Conservation (phyloP, 441 rosid genomes). For the Melastoma candidum region DNA sequence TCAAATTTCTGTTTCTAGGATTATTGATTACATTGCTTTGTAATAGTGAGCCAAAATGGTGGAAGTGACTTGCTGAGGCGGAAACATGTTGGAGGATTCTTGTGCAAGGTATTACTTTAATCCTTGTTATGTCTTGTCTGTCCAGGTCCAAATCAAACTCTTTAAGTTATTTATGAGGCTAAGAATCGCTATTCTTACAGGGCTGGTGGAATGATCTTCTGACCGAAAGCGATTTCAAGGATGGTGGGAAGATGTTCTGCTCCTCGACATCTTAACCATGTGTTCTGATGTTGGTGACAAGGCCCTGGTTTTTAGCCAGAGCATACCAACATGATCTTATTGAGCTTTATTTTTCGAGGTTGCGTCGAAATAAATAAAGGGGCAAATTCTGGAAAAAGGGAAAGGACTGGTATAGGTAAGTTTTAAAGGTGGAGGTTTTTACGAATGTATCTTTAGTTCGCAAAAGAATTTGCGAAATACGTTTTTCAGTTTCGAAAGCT, state of each 20-base stretch:
- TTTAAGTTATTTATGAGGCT: not conserved
- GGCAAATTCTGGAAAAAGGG: constrained; percentile 96
- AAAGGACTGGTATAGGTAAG: constrained; percentile 98
- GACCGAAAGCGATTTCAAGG: constrained; percentile 58
- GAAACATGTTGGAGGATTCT: constrained; percentile 57
- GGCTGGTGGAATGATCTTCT: constrained; percentile 99
- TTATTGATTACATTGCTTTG: constrained; percentile 7
- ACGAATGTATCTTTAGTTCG: too few relatives aligned
- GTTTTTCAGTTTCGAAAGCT: too few relatives aligned
- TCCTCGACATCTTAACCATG: constrained; percentile 78
- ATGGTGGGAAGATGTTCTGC: constrained; percentile 97
- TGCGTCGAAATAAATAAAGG: constrained; percentile 54
- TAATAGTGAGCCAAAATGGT: constrained; percentile 56
- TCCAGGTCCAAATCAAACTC: not conserved
- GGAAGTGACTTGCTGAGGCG: constrained; percentile 38
- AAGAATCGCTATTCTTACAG: constrained; percentile 24
- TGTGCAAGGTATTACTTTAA: constrained; percentile 48
- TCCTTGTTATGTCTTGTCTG: not conserved
- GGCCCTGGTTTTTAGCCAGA: constrained; percentile 96
- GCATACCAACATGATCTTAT: constrained; percentile 98
- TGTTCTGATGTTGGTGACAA: constrained; percentile 79
- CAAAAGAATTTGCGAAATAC: too few relatives aligned
- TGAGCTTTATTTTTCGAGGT: constrained; percentile 80
- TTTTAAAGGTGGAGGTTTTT: too few relatives aligned
- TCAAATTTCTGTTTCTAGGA: not conserved